Conservation (phyloP, 2,329 filamentous ascomycete species). For the Colletotrichum neosansevieriae region DNA sequence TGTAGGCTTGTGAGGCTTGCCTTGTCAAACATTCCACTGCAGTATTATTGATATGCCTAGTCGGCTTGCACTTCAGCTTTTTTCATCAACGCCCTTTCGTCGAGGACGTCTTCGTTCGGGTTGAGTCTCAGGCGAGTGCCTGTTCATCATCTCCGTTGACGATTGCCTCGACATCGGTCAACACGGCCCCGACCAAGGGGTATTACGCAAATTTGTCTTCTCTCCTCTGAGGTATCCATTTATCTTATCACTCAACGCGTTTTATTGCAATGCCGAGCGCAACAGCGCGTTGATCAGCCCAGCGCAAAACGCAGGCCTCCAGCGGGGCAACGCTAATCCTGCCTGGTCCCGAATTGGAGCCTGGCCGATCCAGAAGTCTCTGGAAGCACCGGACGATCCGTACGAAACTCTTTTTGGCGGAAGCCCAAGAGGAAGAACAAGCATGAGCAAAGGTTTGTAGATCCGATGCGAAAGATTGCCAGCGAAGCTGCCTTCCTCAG, state of each 20-base stretch:
- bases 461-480: conserved; percentile 2
- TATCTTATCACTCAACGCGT: neutral
- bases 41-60: no score
- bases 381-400: neutral
- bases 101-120: no score
- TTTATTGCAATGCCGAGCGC: neutral
- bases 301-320: neutral
- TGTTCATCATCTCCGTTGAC: conserved; percentile 10
- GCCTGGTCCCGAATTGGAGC: neutral
- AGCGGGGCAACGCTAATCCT: neutral
- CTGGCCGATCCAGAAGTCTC: conserved; percentile 10
- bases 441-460: neutral
- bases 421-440: neutral
- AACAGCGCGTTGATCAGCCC: neutral
- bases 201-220: neutral
- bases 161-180: no score
- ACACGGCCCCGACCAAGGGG: no score
- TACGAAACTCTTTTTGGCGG: neutral
- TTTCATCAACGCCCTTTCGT: no score
- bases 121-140: conserved; percentile 9
- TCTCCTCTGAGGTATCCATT: conserved; percentile 3
- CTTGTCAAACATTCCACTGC: no score
- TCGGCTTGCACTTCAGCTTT: no score
- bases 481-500: neutral
- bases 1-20: no score